Conservation (phyloP, 2,329 filamentous ascomycete species). For the Fusarium sp. region DNA sequence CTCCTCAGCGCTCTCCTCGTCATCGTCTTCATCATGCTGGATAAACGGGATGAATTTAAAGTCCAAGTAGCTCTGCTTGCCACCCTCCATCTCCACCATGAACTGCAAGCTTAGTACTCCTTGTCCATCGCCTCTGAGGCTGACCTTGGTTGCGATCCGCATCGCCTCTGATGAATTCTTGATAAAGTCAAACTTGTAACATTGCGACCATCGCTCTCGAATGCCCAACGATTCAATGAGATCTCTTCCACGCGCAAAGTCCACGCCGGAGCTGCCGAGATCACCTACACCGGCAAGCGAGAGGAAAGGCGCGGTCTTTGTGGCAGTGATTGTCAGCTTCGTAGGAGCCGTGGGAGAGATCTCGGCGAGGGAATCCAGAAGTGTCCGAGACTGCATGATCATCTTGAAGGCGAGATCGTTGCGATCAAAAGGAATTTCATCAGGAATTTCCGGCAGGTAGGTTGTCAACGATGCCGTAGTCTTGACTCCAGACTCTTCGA, state of each 20-base stretch:
- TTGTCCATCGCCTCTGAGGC: constrained; percentile 86
- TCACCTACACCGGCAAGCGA: constrained; percentile 74
- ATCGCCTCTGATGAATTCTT: constrained; percentile 92
- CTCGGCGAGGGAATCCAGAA: constrained; percentile 79
- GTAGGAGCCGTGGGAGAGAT: constrained; percentile 77
- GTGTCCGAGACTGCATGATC: constrained; percentile 85
- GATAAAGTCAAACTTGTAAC: constrained; percentile 88
- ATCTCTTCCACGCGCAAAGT: constrained; percentile 72
- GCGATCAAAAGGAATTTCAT: constrained; percentile 90
- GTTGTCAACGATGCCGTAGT: constrained; percentile 92
- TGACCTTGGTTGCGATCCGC: constrained; percentile 92
- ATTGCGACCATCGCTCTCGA: constrained; percentile 69
- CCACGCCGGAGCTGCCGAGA: constrained; percentile 72
- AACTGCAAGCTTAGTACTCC: constrained; percentile 96
- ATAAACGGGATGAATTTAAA: constrained; percentile 83
- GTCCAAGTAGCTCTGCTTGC: constrained; percentile 79
- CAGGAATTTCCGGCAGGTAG: constrained; percentile 79
- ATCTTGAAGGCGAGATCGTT: constrained; percentile 88
- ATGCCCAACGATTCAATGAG: constrained; percentile 82
- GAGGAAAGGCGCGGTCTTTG: constrained; percentile 75
- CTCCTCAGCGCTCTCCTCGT: constrained; percentile 27
- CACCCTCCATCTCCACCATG: constrained; percentile 87
- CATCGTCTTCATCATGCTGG: constrained; percentile 65
- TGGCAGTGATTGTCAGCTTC: constrained; percentile 75
- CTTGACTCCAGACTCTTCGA: constrained; percentile 87